These are phyloP conservation scores for Hanseniaspora gamundiae DNA, from an alignment of 1,139 yeast genomes.

Conservation along the genomic window DNA sequence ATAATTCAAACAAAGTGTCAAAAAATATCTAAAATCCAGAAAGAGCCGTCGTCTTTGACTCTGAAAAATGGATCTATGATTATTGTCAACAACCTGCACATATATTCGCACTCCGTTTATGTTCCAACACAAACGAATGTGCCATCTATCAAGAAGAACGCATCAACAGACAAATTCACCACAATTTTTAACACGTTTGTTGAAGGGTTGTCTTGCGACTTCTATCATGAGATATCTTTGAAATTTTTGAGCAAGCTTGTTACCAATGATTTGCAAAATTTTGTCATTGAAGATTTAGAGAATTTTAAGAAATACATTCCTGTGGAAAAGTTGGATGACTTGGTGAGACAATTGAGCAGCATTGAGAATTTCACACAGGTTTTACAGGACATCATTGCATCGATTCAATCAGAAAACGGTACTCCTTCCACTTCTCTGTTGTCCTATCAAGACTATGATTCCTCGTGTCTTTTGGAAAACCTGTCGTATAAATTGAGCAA, in stretches of 20 bases:
- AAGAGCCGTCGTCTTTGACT: slow-evolving; percentile 40
- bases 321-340: slow-evolving; percentile 17
- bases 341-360: slow-evolving; percentile 25
- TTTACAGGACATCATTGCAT: slow-evolving; percentile 16
- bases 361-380: slow-evolving; percentile 17
- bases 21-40: slow-evolving; percentile 47
- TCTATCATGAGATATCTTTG: not conserved
- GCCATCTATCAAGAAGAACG: not conserved
- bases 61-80: slow-evolving; percentile 18
- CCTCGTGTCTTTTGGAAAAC: slow-evolving; percentile 15
- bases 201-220: not conserved
- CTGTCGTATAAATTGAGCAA: slow-evolving; percentile 16
- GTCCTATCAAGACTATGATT: slow-evolving; percentile 13
- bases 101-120: slow-evolving; percentile 19
- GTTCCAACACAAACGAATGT: not conserved
- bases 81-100: slow-evolving; percentile 17
- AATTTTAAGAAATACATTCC: not conserved
- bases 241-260: not conserved
- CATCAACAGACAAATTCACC: not conserved
- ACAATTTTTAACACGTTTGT: not conserved
- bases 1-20: slow-evolving; percentile 18
- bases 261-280: not conserved
- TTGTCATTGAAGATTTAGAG: not conserved
- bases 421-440: slow-evolving; percentile 10
- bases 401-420: not conserved